These are phyloP conservation scores for Suillus spraguei DNA, from an alignment of 768 basidiomycete species.

Conservation along the genomic window DNA sequence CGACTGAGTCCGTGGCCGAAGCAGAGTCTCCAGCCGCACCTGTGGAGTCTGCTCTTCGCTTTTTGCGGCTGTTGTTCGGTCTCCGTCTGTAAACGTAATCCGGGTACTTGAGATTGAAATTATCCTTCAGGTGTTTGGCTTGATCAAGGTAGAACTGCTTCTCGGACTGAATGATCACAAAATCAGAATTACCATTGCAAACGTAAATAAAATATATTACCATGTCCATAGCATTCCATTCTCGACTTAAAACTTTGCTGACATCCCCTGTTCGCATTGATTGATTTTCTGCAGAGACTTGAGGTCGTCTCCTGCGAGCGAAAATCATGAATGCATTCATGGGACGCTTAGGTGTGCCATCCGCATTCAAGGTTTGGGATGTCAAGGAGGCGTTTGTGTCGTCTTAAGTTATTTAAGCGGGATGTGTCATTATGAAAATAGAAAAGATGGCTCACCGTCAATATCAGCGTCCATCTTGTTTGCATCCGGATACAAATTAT, in stretches of 20 bases:
- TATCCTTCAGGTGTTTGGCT: conserved; percentile 84
- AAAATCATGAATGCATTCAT: conserved; percentile 98
- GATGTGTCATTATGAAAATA: conserved; percentile 16
- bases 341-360: conserved; percentile 86
- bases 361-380: conserved; percentile 79
- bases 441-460: conserved; percentile 43
- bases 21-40: conserved; percentile 33
- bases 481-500: conserved; percentile 30
- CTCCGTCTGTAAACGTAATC: conserved; percentile 89
- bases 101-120: conserved; percentile 83
- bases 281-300: conserved; percentile 86
- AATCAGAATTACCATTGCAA: conserved; percentile 14
- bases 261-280: conserved; percentile 91
- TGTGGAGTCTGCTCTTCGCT: conserved; percentile 43
- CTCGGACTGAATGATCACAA: conserved; percentile 50
- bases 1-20: conserved; percentile 34
- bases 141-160: conserved; percentile 90
- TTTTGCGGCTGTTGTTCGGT: conserved; percentile 84
- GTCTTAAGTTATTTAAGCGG: conserved; percentile 29
- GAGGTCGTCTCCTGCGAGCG: conserved; percentile 77
- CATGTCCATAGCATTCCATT: conserved; percentile 81
- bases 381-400: conserved; percentile 56
- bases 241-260: conserved; percentile 83
- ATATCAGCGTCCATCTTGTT: conserved; percentile 45
- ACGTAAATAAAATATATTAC: conserved; percentile 41